phyloP scores from a whole-genome alignment of 371 early-diverging fungal genomes.

The Mortierella sp. region DNA sequence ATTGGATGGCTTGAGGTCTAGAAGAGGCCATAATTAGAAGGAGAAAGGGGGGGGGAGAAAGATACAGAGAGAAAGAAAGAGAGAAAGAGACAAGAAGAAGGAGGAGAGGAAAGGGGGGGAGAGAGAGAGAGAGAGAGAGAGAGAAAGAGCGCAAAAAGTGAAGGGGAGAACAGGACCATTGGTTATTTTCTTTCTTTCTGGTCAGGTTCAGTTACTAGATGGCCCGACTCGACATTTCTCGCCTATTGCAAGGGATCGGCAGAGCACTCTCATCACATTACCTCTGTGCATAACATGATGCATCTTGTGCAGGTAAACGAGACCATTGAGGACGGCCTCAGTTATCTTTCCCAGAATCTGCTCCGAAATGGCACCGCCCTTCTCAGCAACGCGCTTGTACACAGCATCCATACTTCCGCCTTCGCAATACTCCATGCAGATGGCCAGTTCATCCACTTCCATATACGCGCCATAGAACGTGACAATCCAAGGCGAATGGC shows the following conservation, averaged over 20 bases:
- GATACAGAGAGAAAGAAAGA: no score
- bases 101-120: background rate
- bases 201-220: no score
- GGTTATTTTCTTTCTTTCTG: no score
- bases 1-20: conserved; percentile 91
- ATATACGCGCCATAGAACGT: conserved; percentile 94
- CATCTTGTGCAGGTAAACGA: conserved; percentile 74
- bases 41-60: background rate
- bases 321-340: conserved; percentile 75
- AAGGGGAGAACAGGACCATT: no score
- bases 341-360: conserved; percentile 78
- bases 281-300: conserved; percentile 85
- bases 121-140: no score
- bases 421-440: conserved; percentile 94
- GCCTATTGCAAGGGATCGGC: no score
- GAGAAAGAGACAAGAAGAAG: no score
- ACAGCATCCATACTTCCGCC: conserved; percentile 81
- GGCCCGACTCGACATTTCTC: no score
- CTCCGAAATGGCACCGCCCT: conserved; percentile 75
- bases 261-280: conserved; percentile 79
- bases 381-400: conserved; percentile 70
- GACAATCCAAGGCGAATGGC: conserved; percentile 93
- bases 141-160: no score
- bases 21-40: background rate
- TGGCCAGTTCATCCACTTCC: conserved; percentile 90